These are phyloP conservation scores for Barbarea vulgaris DNA, from an alignment of 345 rosid species.

Conservation along the genomic window DNA sequence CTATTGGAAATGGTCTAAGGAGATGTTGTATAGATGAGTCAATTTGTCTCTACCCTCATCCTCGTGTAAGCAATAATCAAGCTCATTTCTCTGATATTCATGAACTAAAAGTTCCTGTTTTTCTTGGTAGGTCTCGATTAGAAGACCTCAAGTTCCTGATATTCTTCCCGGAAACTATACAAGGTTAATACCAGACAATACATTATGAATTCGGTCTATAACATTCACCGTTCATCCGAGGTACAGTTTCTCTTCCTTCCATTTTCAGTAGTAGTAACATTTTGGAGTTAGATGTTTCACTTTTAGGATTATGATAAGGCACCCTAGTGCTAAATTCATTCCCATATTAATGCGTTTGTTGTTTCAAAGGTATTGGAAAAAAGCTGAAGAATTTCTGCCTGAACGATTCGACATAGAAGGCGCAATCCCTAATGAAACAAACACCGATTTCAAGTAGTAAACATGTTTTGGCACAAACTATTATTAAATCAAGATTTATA, in stretches of 20 bases:
- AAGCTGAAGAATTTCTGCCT: slow-evolving; percentile 85
- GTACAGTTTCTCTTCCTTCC: slow-evolving; percentile 41
- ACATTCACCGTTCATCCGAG: slow-evolving; percentile 85
- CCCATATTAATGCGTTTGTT: slow-evolving; percentile 16
- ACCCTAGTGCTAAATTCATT: too few species aligned
- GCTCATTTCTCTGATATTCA: slow-evolving; percentile 6
- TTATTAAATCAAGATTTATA: not conserved
- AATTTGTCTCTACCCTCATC: slow-evolving; percentile 92
- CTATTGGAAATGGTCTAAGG: too few species aligned
- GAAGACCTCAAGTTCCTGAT: slow-evolving; percentile 89
- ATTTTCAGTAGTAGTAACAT: too few species aligned
- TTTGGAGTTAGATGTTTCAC: too few species aligned
- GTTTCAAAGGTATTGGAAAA: slow-evolving; percentile 88
- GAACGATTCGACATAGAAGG: slow-evolving; percentile 81
- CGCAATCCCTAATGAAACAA: slow-evolving; percentile 84
- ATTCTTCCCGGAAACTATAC: slow-evolving; percentile 87
- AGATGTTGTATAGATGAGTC: slow-evolving; percentile 95
- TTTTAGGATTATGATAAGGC: too few species aligned
- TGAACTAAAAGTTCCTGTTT: slow-evolving; percentile 5
- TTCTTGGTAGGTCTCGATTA: slow-evolving; percentile 65
- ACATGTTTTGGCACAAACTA: too few species aligned
- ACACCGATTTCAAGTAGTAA: slow-evolving; percentile 82
- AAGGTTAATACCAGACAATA: slow-evolving; percentile 91
- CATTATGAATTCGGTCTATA: slow-evolving; percentile 93
- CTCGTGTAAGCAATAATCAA: slow-evolving; percentile 80